A percentile compares a stretch with the other conserved stretches of the same genome.
These are phyloP conservation scores for Olyra latifolia DNA, from an alignment of 176 grass and related monocot genomes.

Conservation along the genomic window DNA sequence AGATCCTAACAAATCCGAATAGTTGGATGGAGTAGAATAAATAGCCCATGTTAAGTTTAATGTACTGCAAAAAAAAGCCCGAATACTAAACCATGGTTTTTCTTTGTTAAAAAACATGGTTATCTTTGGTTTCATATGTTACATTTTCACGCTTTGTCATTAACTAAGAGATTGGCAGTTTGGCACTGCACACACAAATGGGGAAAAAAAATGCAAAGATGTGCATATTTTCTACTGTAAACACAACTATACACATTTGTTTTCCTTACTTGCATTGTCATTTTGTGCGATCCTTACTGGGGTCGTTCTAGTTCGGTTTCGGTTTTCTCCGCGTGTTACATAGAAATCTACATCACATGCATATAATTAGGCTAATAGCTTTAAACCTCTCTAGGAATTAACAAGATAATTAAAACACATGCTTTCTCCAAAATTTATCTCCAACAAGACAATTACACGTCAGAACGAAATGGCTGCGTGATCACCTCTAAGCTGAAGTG, in stretches of 20 bases:
- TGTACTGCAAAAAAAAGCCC: no score
- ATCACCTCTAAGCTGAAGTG: neutral
- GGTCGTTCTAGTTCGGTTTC: slow-evolving; percentile 31
- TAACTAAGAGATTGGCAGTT: slow-evolving; percentile 7
- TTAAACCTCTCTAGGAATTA: neutral
- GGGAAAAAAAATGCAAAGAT: neutral
- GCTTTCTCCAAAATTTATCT: no score
- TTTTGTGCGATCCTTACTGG: slow-evolving; percentile 17
- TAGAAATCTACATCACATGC: slow-evolving; percentile 20
- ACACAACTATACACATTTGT: no score
- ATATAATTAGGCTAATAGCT: neutral
- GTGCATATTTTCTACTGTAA: neutral
- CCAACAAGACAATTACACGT: neutral
- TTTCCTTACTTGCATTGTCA: neutral
- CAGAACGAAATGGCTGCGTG: neutral
- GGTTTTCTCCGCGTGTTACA: slow-evolving; percentile 26
- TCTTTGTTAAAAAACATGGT: neutral
- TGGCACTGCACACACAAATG: neutral
- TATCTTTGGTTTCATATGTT: slow-evolving; percentile 20
- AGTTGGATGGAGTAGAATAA: no score
- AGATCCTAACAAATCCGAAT: no score
- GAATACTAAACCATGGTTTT: slow-evolving; percentile 24
- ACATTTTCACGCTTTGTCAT: neutral
- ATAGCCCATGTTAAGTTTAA: no score
- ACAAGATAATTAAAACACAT: neutral